Conservation (phyloP, 1,284 basidiomycete genomes). For the Sparassis latifolia region DNA sequence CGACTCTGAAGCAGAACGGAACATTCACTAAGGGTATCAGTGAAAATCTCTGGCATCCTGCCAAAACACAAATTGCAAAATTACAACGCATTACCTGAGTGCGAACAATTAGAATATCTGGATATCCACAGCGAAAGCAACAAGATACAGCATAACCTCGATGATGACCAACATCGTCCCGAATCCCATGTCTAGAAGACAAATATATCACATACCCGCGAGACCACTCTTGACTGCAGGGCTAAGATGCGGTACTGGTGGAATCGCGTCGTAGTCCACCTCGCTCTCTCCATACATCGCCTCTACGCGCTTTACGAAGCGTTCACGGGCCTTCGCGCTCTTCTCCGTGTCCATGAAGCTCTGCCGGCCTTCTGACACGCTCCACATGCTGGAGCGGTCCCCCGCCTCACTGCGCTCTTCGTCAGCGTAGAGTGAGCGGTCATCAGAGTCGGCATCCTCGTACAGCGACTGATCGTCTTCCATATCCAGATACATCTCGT, state of each 20-base stretch:
- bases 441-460: constrained; percentile 15
- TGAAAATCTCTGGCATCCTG: too few species aligned
- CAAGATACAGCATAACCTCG: too few species aligned
- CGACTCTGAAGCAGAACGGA: too few species aligned
- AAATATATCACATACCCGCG: not conserved
- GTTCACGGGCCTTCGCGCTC: constrained; percentile 41
- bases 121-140: too few species aligned
- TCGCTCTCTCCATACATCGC: constrained; percentile 35
- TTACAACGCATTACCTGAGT: too few species aligned
- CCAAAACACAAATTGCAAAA: too few species aligned
- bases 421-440: constrained; percentile 14
- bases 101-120: too few species aligned
- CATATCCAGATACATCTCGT: not conserved
- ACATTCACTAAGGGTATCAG: too few species aligned
- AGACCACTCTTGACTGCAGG: not conserved
- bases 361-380: constrained; percentile 35
- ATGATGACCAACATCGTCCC: too few species aligned
- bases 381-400: constrained; percentile 38
- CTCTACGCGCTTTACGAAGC: constrained; percentile 45
- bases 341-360: constrained; percentile 49
- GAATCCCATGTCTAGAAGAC: too few species aligned
- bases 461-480: constrained; percentile 19
- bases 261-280: constrained; percentile 23
- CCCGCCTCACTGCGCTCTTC: constrained; percentile 18
- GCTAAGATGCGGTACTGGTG: constrained; percentile 35